Percentiles rank a stretch among this genome's conserved stretches.
Conservation (phyloP, 371 early-diverging fungal species). For the Mortierella sp. region DNA sequence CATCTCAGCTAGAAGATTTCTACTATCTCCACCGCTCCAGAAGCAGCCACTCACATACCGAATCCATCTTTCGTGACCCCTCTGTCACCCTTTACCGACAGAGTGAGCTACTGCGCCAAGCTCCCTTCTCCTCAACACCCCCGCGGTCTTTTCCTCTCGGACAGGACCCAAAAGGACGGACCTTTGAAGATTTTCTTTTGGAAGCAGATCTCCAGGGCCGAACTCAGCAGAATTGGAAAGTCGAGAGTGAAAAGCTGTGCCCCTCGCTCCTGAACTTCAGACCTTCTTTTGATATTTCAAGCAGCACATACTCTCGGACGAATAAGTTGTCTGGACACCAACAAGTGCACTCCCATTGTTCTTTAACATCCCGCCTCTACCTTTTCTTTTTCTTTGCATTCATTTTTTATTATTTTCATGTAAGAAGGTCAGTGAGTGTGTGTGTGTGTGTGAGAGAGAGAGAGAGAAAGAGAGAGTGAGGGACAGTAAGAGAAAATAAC, state of each 20-base stretch:
- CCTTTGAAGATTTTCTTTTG: constrained; percentile 21
- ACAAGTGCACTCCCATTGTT: too few species aligned
- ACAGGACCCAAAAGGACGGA: constrained; percentile 5
- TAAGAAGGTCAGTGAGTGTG: too few species aligned
- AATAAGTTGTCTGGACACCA: background rate
- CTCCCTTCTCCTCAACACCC: background rate
- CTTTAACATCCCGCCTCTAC: too few species aligned
- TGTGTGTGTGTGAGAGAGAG: too few species aligned
- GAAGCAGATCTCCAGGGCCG: constrained; percentile 7
- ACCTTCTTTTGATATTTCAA: constrained; percentile 21
- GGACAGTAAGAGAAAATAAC: too few species aligned
- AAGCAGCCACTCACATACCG: too few species aligned
- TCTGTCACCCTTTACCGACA: background rate
- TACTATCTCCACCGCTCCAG: background rate
- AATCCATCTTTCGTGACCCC: background rate
- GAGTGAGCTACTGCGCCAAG: background rate
- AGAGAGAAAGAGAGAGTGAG: too few species aligned
- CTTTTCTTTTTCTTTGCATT: too few species aligned
- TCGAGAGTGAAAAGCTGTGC: constrained; percentile 15
- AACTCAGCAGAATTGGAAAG: background rate
- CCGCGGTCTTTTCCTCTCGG: constrained; percentile 3
- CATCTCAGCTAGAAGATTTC: background rate
- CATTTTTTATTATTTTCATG: background rate
- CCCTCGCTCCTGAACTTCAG: constrained; percentile 25
- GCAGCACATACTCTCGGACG: background rate